Evolutionary conservation across 2,329 filamentous ascomycete species (phyloP).

Genomic region (Drechslerella coelobrocha): DNA sequence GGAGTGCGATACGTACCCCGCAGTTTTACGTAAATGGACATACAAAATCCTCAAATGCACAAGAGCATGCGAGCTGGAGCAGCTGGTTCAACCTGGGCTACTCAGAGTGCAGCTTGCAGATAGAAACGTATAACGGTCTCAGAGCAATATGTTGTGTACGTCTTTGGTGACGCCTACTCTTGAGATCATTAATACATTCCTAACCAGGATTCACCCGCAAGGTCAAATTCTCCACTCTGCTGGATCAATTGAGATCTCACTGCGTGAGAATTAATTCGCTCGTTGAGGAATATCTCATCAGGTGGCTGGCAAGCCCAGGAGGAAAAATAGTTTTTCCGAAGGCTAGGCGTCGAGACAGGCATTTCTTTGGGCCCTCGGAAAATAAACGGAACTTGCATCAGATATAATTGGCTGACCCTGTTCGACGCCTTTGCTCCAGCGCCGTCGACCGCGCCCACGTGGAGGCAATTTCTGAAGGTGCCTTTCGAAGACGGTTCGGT

Average conservation of each 20-base stretch:
- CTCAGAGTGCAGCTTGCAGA: not conserved
- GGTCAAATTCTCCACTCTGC: too few relatives aligned
- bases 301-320: slow-evolving; percentile 8
- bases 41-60: slow-evolving; percentile 12
- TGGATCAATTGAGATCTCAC: too few relatives aligned
- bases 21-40: slow-evolving; percentile 32
- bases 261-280: not conserved
- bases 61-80: slow-evolving; percentile 31
- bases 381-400: slow-evolving; percentile 50
- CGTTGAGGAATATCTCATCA: not conserved
- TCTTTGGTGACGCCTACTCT: too few relatives aligned
- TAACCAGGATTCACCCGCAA: too few relatives aligned
- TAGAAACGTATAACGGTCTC: not conserved
- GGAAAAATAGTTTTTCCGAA: slow-evolving; percentile 51
- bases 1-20: slow-evolving; percentile 14
- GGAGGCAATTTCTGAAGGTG: slow-evolving; percentile 6
- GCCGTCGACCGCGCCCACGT: slow-evolving; percentile 28
- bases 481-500: slow-evolving; percentile 26
- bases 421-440: slow-evolving; percentile 2
- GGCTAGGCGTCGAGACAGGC: slow-evolving; percentile 35
- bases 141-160: too few relatives aligned
- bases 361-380: slow-evolving; percentile 23
- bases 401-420: slow-evolving; percentile 35
- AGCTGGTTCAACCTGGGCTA: slow-evolving; percentile 1
- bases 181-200: too few relatives aligned